Conservation (phyloP, 2,329 filamentous ascomycete genomes). For the Passalora sequoiae region DNA sequence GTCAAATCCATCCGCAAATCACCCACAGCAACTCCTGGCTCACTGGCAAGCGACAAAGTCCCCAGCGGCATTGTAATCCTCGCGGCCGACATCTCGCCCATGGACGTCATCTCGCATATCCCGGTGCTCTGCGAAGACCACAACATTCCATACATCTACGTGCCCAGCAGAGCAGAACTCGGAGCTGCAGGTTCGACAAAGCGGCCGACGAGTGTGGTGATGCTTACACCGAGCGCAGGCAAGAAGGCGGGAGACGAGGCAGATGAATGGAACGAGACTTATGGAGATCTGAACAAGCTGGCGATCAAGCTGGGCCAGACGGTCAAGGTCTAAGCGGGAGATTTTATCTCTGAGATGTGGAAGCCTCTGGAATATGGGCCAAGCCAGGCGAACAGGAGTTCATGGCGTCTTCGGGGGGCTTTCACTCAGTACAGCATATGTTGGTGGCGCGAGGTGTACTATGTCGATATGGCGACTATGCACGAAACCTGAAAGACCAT, state of each 20-base stretch:
- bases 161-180: constrained; percentile 85
- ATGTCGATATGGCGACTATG: too few species aligned
- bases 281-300: constrained; percentile 56
- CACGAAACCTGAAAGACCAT: too few species aligned
- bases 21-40: constrained; percentile 59
- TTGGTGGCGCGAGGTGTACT: too few species aligned
- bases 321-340: constrained; percentile 45
- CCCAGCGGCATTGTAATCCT: constrained; percentile 78
- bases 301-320: constrained; percentile 55
- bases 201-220: constrained; percentile 91
- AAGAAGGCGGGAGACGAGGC: constrained; percentile 46
- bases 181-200: constrained; percentile 92
- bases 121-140: constrained; percentile 98
- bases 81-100: constrained; percentile 93
- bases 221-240: constrained; percentile 57
- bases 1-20: constrained; percentile 98
- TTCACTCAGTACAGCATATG: too few species aligned
- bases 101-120: constrained; percentile 98
- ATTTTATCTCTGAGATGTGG: not conserved
- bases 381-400: too few species aligned
- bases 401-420: too few species aligned
- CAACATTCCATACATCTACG: constrained; percentile 93
- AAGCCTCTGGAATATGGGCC: constrained; percentile 1
- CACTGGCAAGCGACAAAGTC: constrained; percentile 43
- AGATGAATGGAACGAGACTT: constrained; percentile 54